Evolutionary conservation across 2,329 filamentous ascomycete species (phyloP), one percentile per base, ranked within the genome.

Genomic region (Zasmidium angulare): DNA sequence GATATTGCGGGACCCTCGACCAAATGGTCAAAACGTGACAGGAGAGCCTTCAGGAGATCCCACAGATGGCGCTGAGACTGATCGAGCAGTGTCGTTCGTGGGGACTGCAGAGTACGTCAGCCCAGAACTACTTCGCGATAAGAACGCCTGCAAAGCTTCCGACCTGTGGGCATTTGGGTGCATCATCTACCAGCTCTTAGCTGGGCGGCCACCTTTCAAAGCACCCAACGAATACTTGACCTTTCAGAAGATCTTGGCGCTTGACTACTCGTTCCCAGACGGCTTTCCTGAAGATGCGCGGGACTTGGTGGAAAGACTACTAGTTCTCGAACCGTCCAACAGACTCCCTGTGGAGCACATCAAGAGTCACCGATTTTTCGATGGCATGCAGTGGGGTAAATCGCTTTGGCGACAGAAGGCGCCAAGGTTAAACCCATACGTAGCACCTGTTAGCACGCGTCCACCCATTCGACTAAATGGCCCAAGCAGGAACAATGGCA

Each of bases 121-220:
- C 71, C 95, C 95, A 0, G 95, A 99, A 74, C 82, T 99, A n/a
- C 81, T 99, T 56, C 96, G 91, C 26, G 92, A 96, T 71, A 98
- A 98, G 79, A 96, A 90, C 70, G 95, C 93, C 20, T 97, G 93
- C 80, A 99, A 98, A 78, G 91, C 93, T 47, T 98, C 95, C 75
- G 95, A 99, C 76, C 77, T 99, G 52, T 99, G 95, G 95, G 95
- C 95, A 1, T 99, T 96, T 78, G 95, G 95, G 10, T 99, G 95
- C 78, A 99, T 99, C 68, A 87, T 99, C 63, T 99, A 96, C 74
- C 95, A 99, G 75, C 84, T 99, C 23, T 81, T 99, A 31, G 90
- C 90, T n/a, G 95, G 95, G n/a, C 83, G 95, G 61, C 95, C 95
- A 4, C 95, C 95, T 0, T 99, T 99, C 81, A 99, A 99, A 75